Evolutionary conservation across 306 rosid species (phyloP).

Genomic region (Quercus robur): DNA sequence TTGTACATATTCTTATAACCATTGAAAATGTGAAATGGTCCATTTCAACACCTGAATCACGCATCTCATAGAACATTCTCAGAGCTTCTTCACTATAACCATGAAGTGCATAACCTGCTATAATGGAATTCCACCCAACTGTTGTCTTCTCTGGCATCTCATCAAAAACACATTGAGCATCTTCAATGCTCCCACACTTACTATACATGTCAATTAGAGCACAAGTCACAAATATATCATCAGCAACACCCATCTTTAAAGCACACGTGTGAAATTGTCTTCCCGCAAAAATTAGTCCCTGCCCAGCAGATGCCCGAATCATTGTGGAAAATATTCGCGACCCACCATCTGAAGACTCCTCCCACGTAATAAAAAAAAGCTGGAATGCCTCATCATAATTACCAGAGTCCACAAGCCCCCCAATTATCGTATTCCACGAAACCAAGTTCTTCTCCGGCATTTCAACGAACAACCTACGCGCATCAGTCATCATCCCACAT

Average conservation of each 20-base stretch:
- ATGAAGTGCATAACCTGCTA: constrained; percentile 82
- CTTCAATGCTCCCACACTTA: constrained; percentile 79
- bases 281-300: constrained; percentile 51
- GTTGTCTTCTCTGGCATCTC: constrained; percentile 74
- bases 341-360: constrained; percentile 47
- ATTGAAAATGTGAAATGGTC: constrained; percentile 86
- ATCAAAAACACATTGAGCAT: constrained; percentile 72
- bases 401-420: constrained; percentile 69
- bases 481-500: constrained; percentile 73
- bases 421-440: constrained; percentile 64
- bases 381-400: constrained; percentile 52
- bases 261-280: constrained; percentile 72
- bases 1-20: constrained; percentile 66
- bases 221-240: constrained; percentile 59
- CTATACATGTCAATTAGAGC: constrained; percentile 85
- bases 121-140: constrained; percentile 82
- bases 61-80: constrained; percentile 60
- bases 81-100: constrained; percentile 87
- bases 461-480: constrained; percentile 51
- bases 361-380: constrained; percentile 62
- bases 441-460: constrained; percentile 56
- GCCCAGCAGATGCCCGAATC: constrained; percentile 72
- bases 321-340: constrained; percentile 56
- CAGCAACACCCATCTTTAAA: constrained; percentile 61
- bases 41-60: constrained; percentile 52